Percentiles rank a stretch among this genome's conserved stretches.
Conservation (phyloP, 2,329 filamentous ascomycete species). For the Magnaporthiopsis rhizophila region DNA sequence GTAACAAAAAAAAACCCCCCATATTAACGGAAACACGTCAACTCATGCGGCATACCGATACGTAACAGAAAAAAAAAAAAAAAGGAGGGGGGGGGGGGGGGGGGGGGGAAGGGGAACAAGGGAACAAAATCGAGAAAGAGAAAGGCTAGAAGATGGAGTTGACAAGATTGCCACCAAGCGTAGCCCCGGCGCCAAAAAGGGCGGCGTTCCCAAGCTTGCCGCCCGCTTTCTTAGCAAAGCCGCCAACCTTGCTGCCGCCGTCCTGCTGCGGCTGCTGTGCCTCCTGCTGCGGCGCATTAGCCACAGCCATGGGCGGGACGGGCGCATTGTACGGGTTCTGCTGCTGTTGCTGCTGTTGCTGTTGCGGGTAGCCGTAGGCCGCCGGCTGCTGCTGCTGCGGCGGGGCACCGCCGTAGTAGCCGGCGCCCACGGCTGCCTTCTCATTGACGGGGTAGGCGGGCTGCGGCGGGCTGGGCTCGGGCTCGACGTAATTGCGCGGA, state of each 20-base stretch:
- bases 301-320: constrained; percentile 66
- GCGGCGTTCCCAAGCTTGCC: constrained; percentile 83
- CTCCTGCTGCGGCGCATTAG: constrained; percentile 61
- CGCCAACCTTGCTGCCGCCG: constrained; percentile 54
- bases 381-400: constrained; percentile 18
- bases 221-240: constrained; percentile 88
- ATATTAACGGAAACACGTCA: neutral
- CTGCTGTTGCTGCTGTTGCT: constrained; percentile 35
- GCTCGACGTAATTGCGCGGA: constrained; percentile 80
- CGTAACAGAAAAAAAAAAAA: no score
- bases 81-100: no score
- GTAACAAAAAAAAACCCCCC: neutral
- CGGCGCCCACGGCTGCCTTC: constrained; percentile 13
- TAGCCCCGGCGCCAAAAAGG: constrained; percentile 89
- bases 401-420: constrained; percentile 13
- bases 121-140: neutral
- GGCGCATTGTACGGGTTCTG: constrained; percentile 60
- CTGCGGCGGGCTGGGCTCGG: constrained; percentile 32
- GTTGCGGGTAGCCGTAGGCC: constrained; percentile 58
- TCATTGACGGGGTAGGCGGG: constrained; percentile 20
- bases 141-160: constrained; percentile 72
- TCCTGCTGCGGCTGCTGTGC: constrained; percentile 33
- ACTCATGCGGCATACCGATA: neutral
- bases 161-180: constrained; percentile 81
- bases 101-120: no score